Base-by-base conservation (phyloP, 2,329 filamentous ascomycete species). In the Ilyonectria destructans region DNA sequence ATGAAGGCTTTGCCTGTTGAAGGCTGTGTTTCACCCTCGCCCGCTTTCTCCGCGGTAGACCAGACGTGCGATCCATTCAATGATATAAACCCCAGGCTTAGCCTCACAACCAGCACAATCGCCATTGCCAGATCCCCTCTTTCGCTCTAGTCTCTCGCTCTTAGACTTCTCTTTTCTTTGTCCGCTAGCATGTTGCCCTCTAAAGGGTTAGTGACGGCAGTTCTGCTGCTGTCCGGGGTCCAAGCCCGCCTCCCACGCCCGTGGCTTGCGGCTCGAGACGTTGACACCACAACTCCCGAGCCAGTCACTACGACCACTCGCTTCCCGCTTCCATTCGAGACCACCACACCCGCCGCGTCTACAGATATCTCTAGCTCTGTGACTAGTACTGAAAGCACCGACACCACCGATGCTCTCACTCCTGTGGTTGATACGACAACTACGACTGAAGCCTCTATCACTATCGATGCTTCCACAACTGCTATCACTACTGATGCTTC, bases 301-400 rank as follows among this genome's bases (percentile, higher is more conserved):
- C 62, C 55, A 35, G 35, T 48, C 43, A 59, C 55, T 1, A 64
- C 55, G 45, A 46, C 55, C 23, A 54, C 45, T 45, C 26, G 19
- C 8, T 63, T 51, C 21, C 33, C 64, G n/a, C 52, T 58, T 31
- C 64, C 64, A 1, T 58, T 57, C 17, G 51, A 58, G 23, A 58
- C 52, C 35, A 60, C 43, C 8, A 62, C 52, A 5, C 43, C 54
- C 45, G 21, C 26, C 29, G 29, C 37, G 10, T 29, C 43, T 10
- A 54, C 58, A 17, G 15, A 37, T 15, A n/a, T 29, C 3, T 51
- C 49, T 55, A 40, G 40, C 15, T 35, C 7, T 10, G 13, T 21
- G 37, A 40, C 37, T 12, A 40, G 37, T 21, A 35, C 33, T 15
- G 55, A 58, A 8, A 58, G n/a, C 13, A 55, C 49, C 3, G 37